These are phyloP conservation scores for Parafenestella ontariensis DNA, from an alignment of 2,329 filamentous ascomycete genomes.

Conservation along the genomic window DNA sequence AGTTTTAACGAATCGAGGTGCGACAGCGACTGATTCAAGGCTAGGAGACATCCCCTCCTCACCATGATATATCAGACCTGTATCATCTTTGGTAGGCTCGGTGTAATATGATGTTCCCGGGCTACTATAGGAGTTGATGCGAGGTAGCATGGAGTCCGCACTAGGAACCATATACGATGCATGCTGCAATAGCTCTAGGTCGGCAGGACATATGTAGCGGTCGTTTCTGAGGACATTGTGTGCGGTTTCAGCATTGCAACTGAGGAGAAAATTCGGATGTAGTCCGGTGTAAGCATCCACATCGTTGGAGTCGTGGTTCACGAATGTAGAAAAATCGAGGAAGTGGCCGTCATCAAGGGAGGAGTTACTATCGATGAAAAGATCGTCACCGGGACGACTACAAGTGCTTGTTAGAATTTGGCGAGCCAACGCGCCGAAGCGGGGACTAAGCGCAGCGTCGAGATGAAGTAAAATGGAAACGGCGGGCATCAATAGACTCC, in stretches of 20 bases:
- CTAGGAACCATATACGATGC: not conserved
- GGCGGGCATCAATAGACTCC: too few relatives aligned
- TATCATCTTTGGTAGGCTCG: not conserved
- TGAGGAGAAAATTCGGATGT: not conserved
- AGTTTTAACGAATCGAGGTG: not conserved
- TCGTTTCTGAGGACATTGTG: not conserved
- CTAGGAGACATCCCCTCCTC: too few relatives aligned
- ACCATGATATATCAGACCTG: not conserved
- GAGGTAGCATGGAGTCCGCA: not conserved
- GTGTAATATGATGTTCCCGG: not conserved
- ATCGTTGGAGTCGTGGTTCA: too few relatives aligned
- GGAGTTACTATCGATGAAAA: too few relatives aligned
- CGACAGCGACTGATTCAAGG: not conserved
- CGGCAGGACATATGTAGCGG: not conserved
- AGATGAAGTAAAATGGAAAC: too few relatives aligned
- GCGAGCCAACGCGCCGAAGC: too few relatives aligned
- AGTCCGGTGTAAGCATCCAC: not conserved
- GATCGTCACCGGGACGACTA: too few relatives aligned
- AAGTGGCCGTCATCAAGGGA: too few relatives aligned
- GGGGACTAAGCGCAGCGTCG: too few relatives aligned
- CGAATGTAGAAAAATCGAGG: too few relatives aligned
- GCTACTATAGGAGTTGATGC: not conserved
- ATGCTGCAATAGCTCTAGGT: not conserved
- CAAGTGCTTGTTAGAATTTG: too few relatives aligned
- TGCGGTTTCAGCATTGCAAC: not conserved